Evolutionary conservation across 2,329 filamentous ascomycete genomes (phyloP).

Genomic region (Stagonosporopsis chrysanthemi): DNA sequence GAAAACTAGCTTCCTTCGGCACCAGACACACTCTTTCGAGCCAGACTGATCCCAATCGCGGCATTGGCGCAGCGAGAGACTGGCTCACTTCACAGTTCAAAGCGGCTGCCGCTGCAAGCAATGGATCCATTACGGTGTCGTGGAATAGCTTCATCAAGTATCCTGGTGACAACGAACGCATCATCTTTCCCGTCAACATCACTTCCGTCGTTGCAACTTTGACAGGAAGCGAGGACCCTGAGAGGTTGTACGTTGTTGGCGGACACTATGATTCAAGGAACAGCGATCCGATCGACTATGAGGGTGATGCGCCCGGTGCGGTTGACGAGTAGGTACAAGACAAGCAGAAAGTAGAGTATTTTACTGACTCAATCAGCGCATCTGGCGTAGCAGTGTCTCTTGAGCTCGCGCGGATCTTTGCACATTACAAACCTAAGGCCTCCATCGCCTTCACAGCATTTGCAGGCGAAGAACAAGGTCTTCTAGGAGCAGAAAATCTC

Average conservation of each 20-base stretch:
- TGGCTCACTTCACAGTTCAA: conserved; percentile 60
- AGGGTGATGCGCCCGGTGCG: conserved; percentile 60
- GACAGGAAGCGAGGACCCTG: conserved; percentile 56
- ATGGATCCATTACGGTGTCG: conserved; percentile 58
- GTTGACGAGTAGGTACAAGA: conserved; percentile 55
- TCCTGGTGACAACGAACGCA: conserved; percentile 46
- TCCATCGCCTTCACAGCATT: conserved; percentile 63
- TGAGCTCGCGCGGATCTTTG: conserved; percentile 61
- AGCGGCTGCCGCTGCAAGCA: conserved; percentile 53
- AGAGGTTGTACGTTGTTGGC: conserved; percentile 59
- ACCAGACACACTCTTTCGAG: conserved; percentile 62
- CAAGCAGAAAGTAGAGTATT: too few relatives aligned
- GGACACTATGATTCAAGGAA: conserved; percentile 63
- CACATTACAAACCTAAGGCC: conserved; percentile 54
- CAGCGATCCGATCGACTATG: conserved; percentile 58
- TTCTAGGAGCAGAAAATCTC: conserved; percentile 59
- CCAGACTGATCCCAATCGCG: conserved; percentile 57
- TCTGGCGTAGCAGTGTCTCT: conserved; percentile 51
- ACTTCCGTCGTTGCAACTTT: conserved; percentile 57
- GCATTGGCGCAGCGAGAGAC: conserved; percentile 63
- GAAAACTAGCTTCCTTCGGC: conserved; percentile 61
- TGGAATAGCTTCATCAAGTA: conserved; percentile 58
- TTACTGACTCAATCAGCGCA: conserved; percentile 14
- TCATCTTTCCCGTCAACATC: conserved; percentile 59
- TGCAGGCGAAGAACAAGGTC: conserved; percentile 63